Conservation (phyloP, 768 basidiomycete species). For the Leccinum uliginosum region DNA sequence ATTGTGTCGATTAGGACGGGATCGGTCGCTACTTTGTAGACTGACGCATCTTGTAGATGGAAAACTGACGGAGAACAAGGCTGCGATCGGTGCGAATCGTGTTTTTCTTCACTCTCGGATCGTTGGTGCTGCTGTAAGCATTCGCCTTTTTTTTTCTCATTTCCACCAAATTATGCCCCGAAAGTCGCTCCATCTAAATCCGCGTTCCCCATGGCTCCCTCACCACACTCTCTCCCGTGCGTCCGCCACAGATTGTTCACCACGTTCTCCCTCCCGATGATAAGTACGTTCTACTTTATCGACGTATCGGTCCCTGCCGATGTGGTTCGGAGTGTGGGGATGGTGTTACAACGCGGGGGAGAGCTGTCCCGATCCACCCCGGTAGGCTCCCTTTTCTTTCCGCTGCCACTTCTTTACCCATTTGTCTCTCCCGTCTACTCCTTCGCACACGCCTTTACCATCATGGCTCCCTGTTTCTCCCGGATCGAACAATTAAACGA, state of each 20-base stretch:
- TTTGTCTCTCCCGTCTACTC: background rate
- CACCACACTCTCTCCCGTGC: background rate
- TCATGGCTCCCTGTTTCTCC: background rate
- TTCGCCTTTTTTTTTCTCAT: too few relatives aligned
- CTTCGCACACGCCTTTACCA: background rate
- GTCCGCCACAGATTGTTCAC: background rate
- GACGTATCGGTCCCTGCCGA: background rate
- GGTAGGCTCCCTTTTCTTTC: background rate
- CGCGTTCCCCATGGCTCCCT: background rate
- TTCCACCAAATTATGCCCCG: too few relatives aligned
- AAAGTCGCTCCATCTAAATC: background rate
- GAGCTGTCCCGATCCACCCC: background rate
- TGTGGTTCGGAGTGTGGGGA: background rate
- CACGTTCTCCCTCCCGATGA: background rate
- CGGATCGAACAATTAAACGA: background rate
- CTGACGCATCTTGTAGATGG: constrained; percentile 22
- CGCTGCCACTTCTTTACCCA: background rate
- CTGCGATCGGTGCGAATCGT: constrained; percentile 4
- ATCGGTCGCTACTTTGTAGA: constrained; percentile 36
- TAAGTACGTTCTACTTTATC: background rate
- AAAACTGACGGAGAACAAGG: too few relatives aligned
- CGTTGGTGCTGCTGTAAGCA: constrained; percentile 1
- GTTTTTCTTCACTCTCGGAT: background rate
- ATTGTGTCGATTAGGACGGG: constrained; percentile 97
- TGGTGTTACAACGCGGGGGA: background rate